Percentiles rank a stretch among this genome's conserved stretches.
Conservation (phyloP, 2,329 filamentous ascomycete genomes). For the Fusarium verticillioides region DNA sequence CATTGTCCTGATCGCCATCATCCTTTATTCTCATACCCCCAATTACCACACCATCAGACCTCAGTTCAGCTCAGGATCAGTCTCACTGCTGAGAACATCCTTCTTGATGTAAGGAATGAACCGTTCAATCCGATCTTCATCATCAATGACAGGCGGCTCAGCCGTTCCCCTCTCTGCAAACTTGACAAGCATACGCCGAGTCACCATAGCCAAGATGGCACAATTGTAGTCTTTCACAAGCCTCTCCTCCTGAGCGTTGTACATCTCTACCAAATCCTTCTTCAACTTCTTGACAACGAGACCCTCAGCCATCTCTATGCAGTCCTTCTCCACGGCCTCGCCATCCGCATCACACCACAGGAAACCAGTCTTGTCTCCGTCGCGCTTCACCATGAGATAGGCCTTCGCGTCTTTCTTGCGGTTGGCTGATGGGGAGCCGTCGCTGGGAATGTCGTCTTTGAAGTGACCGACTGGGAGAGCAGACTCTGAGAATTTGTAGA, state of each 20-base stretch:
- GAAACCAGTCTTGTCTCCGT: background rate
- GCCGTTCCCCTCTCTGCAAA: no score
- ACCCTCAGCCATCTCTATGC: background rate
- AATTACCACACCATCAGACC: background rate
- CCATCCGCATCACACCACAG: constrained; percentile 3
- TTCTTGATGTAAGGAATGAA: no score
- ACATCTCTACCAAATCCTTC: background rate
- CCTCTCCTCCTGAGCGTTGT: background rate
- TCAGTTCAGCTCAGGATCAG: constrained; percentile 2
- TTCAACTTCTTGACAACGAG: background rate
- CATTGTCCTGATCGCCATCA: fast-evolving
- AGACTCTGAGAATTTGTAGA: background rate
- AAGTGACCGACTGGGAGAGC: background rate
- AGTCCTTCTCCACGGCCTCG: background rate
- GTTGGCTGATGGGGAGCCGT: no score
- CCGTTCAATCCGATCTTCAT: no score
- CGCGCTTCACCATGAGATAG: background rate
- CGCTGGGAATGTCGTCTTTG: background rate
- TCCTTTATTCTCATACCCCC: no score
- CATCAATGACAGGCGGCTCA: no score
- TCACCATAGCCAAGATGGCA: no score
- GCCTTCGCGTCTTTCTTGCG: background rate
- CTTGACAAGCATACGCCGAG: no score
- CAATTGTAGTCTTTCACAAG: no score
- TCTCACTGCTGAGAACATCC: background rate